phyloP scores from a whole-genome alignment of 2,329 filamentous ascomycete genomes.

The Phoma herbarum region DNA sequence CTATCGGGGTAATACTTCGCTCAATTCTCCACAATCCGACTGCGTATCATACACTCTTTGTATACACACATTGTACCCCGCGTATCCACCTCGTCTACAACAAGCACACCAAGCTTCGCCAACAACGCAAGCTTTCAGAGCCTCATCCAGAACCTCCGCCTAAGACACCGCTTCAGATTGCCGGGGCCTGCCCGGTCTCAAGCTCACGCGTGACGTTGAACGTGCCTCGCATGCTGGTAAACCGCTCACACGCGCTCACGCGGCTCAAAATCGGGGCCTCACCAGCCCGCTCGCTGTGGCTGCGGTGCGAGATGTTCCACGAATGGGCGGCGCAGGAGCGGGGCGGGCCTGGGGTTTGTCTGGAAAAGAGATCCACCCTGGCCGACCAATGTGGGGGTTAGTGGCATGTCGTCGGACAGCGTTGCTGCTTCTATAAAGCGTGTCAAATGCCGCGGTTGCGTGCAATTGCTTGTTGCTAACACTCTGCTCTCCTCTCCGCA shows the following conservation, averaged over 20 bases:
- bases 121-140: conserved; percentile 20
- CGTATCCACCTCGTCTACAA: background rate
- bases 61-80: too few relatives aligned
- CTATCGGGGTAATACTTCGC: background rate
- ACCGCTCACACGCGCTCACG: conserved; percentile 23
- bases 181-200: background rate
- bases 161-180: background rate
- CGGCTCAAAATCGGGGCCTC: conserved; percentile 13
- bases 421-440: background rate
- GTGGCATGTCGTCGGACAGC: background rate
- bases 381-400: conserved; percentile 11
- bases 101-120: conserved; percentile 9
- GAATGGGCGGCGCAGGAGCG: conserved; percentile 19
- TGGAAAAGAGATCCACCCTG: conserved; percentile 12
- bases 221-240: conserved; percentile 6
- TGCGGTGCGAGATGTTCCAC: conserved; percentile 31
- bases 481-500: background rate
- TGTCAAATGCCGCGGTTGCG: background rate
- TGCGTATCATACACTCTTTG: background rate
- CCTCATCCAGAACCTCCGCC: conserved; percentile 13
- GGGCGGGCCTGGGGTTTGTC: conserved; percentile 3
- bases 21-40: background rate
- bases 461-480: background rate
- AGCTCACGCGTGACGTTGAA: conserved; percentile 4
- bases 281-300: conserved; percentile 12